These are phyloP conservation scores for Teratosphaeria viscida DNA, from an alignment of 2,329 filamentous ascomycete species.

Conservation along the genomic window DNA sequence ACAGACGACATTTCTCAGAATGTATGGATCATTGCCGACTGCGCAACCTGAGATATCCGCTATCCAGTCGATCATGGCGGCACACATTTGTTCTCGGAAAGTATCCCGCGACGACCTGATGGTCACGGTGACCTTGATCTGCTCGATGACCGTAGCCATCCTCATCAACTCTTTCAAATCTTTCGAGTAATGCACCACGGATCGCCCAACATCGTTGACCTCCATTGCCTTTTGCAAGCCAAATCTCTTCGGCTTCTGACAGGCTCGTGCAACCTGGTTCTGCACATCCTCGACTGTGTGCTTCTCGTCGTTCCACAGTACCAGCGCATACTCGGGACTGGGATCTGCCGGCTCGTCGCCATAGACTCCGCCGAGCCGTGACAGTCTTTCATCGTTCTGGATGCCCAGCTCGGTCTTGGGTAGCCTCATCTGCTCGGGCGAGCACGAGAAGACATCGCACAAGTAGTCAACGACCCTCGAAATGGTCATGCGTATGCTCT, in stretches of 20 bases:
- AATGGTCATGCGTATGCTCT: slow-evolving; percentile 76
- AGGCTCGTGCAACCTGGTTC: slow-evolving; percentile 83
- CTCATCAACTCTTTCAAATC: slow-evolving; percentile 63
- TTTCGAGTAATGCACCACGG: slow-evolving; percentile 65
- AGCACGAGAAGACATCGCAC: slow-evolving; percentile 95
- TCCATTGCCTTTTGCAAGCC: slow-evolving; percentile 71
- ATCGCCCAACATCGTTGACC: slow-evolving; percentile 79
- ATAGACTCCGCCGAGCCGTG: slow-evolving; percentile 65
- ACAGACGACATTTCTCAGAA: slow-evolving; percentile 73
- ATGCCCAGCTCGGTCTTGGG: slow-evolving; percentile 77
- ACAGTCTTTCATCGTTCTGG: slow-evolving; percentile 66
- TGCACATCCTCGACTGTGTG: slow-evolving; percentile 87
- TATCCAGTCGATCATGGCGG: slow-evolving; percentile 94
- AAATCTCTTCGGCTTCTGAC: slow-evolving; percentile 58
- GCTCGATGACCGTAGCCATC: slow-evolving; percentile 79
- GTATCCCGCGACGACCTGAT: slow-evolving; percentile 89
- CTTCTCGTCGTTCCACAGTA: slow-evolving; percentile 98
- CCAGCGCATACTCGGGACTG: slow-evolving; percentile 62
- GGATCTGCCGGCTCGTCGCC: slow-evolving; percentile 46
- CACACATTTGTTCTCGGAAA: slow-evolving; percentile 96
- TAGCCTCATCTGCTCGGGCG: slow-evolving; percentile 84
- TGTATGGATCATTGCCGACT: slow-evolving; percentile 66
- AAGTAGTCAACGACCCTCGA: slow-evolving; percentile 83
- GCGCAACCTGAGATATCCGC: slow-evolving; percentile 83
- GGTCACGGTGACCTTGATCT: slow-evolving; percentile 92